A percentile compares a stretch with the other conserved stretches of the same genome.
Evolutionary conservation across 768 basidiomycete species (phyloP).

Genomic region (Cystofilobasidium capitatum): DNA sequence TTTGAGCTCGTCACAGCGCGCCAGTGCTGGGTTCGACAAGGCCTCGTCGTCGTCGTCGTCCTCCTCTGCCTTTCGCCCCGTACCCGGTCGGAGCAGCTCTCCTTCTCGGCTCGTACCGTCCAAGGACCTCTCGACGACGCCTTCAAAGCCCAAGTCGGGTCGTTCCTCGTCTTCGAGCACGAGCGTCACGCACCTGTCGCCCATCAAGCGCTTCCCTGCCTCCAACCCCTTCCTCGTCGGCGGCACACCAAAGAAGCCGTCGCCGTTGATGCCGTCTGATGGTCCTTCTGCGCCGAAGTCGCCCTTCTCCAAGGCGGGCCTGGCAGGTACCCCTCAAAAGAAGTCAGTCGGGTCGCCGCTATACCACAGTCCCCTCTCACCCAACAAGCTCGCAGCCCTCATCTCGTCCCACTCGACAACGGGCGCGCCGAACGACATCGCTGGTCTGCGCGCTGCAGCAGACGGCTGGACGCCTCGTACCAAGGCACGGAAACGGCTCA

Average conservation of each 20-base stretch:
- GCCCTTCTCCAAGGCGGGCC: background rate
- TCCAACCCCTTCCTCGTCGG: slow-evolving; percentile 11
- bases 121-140: background rate
- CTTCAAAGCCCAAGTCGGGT: slow-evolving; percentile 10
- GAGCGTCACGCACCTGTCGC: background rate
- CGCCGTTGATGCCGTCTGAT: background rate
- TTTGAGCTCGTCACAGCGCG: background rate
- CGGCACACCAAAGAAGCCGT: background rate
- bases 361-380: slow-evolving; percentile 6
- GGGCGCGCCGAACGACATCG: slow-evolving; percentile 7
- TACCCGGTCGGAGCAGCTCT: background rate
- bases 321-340: background rate
- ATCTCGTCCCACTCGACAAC: slow-evolving; percentile 14
- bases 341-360: background rate
- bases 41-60: background rate
- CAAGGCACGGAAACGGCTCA: slow-evolving; percentile 18
- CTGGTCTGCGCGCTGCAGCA: background rate
- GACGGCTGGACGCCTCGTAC: slow-evolving; percentile 22
- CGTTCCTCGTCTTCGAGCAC: background rate
- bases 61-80: background rate
- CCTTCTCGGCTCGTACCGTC: background rate
- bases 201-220: slow-evolving; percentile 3
- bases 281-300: background rate
- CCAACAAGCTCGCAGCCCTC: slow-evolving; percentile 5
- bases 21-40: background rate